These are phyloP conservation scores for Catharanthus roseus DNA, from an alignment of 257 asterid species.

Conservation along the genomic window DNA sequence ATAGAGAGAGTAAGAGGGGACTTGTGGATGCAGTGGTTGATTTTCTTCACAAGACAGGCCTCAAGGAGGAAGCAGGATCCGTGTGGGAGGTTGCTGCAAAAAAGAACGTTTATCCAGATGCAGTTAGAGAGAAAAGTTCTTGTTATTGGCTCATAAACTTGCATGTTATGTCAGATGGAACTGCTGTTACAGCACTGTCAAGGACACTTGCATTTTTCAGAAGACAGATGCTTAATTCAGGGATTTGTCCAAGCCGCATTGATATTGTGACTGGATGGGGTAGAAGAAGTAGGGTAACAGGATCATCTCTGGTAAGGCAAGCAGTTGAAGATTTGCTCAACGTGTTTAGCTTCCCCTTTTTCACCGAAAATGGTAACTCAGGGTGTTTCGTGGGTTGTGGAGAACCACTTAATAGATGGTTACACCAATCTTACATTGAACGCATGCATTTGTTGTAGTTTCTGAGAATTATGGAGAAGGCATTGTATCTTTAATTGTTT, in stretches of 20 bases:
- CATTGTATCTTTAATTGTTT: constrained; percentile 21
- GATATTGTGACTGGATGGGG: constrained; percentile 99
- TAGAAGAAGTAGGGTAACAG: constrained; percentile 82
- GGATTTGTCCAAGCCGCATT: constrained; percentile 60
- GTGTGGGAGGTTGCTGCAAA: constrained; percentile 92
- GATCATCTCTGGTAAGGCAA: constrained; percentile 76
- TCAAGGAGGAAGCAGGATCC: constrained; percentile 92
- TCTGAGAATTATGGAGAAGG: constrained; percentile 1
- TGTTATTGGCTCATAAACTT: constrained; percentile 89
- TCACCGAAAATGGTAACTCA: constrained; percentile 60
- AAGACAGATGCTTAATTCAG: constrained; percentile 59
- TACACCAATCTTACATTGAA: constrained; percentile 74
- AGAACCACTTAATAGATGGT: constrained; percentile 74
- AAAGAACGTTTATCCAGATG: constrained; percentile 88
- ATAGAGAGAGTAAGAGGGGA: constrained; percentile 94
- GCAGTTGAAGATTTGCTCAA: constrained; percentile 68
- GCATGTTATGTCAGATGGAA: constrained; percentile 94
- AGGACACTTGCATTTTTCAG: constrained; percentile 89
- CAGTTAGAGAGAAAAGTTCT: constrained; percentile 64
- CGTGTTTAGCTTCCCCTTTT: constrained; percentile 64
- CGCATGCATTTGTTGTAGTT: constrained; percentile 88
- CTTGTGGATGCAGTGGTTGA: constrained; percentile 84
- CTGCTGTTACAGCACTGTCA: constrained; percentile 88
- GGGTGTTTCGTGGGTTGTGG: constrained; percentile 97
- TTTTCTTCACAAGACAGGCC: constrained; percentile 83